Evolutionary conservation across 1,284 basidiomycete genomes (phyloP).

Genomic region (Sphaerobolus stellatus): DNA sequence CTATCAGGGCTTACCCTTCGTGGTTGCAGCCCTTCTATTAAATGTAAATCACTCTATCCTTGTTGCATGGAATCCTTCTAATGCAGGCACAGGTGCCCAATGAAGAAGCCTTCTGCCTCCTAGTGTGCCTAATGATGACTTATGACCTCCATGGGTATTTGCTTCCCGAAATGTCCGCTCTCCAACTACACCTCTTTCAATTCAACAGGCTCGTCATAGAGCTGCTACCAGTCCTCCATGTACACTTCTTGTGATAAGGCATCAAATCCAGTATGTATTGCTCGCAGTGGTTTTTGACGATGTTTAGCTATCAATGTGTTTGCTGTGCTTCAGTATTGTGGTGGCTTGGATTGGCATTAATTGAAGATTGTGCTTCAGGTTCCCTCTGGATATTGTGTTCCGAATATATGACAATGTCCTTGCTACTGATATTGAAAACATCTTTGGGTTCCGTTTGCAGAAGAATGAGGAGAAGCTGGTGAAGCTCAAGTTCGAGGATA

Average conservation of each 20-base stretch:
- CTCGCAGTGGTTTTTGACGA: constrained; percentile 96
- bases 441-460: constrained; percentile 92
- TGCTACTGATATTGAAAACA: constrained; percentile 94
- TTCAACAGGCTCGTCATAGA: constrained; percentile 96
- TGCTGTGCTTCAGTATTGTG: background rate
- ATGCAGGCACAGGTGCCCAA: constrained; percentile 87
- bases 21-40: constrained; percentile 89
- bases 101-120: constrained; percentile 94
- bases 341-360: no score
- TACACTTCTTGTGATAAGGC: constrained; percentile 91
- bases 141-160: constrained; percentile 97
- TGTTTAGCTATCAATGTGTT: constrained; percentile 90
- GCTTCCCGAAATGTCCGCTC: constrained; percentile 95
- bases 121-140: constrained; percentile 96
- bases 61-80: background rate
- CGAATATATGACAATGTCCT: constrained; percentile 94
- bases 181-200: constrained; percentile 86
- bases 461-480: constrained; percentile 85
- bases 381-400: constrained; percentile 92
- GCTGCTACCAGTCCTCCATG: constrained; percentile 83
- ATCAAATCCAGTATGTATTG: constrained; percentile 97
- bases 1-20: constrained; percentile 94
- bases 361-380: constrained; percentile 54
- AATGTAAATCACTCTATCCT: constrained; percentile 80
- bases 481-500: constrained; percentile 84